Percentiles rank a stretch among this genome's conserved stretches.
These are phyloP conservation scores for Atkinsonella hypoxylon DNA, from an alignment of 2,329 filamentous ascomycete genomes.

Conservation along the genomic window DNA sequence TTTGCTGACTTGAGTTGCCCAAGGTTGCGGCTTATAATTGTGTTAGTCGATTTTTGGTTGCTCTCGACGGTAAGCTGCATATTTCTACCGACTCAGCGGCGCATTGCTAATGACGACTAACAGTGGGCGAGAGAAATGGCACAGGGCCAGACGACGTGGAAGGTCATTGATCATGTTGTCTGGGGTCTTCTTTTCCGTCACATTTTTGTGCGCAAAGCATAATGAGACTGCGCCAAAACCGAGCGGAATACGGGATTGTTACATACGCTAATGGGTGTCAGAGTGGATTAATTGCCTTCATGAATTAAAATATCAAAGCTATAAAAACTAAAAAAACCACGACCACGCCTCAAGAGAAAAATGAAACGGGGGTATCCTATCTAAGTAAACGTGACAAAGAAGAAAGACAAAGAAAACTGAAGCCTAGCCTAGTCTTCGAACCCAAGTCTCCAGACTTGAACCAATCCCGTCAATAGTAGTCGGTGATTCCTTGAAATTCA, in stretches of 20 bases:
- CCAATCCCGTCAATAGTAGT: neutral
- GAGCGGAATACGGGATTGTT: too few species aligned
- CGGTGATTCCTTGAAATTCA: neutral
- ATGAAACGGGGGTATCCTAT: constrained; percentile 28
- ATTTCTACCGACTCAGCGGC: neutral
- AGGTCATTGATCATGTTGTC: constrained; percentile 18
- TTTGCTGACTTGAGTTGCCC: neutral
- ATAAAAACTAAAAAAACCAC: constrained; percentile 4
- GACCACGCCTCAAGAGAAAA: constrained; percentile 3
- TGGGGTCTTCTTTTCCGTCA: neutral
- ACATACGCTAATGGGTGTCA: too few species aligned
- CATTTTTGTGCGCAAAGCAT: neutral
- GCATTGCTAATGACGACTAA: constrained; percentile 7
- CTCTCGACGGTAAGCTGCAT: constrained; percentile 55
- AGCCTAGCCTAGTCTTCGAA: constrained; percentile 14
- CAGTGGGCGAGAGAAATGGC: constrained; percentile 46
- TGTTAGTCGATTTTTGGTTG: constrained; percentile 73
- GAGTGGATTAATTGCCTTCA: neutral
- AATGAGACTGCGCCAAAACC: too few species aligned
- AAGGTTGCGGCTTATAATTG: constrained; percentile 68
- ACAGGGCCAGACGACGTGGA: constrained; percentile 33
- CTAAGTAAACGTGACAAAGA: constrained; percentile 15
- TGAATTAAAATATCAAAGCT: constrained; percentile 1
- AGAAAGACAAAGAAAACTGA: neutral
- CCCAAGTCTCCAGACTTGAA: neutral